phyloP scores from a whole-genome alignment of 306 rosid species.

The Biancaea sappan region DNA sequence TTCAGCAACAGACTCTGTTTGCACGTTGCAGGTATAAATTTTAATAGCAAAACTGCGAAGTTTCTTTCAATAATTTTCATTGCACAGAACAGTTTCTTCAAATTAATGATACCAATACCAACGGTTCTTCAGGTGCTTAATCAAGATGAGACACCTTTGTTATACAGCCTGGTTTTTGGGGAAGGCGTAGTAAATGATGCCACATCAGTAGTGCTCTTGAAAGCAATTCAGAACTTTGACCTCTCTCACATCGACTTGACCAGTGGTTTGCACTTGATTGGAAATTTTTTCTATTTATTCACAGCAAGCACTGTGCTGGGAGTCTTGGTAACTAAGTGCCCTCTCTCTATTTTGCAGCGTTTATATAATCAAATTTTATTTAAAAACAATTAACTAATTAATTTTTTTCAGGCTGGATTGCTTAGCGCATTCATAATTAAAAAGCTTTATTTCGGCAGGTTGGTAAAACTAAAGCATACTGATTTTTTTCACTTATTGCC shows the following conservation, averaged over 20 bases:
- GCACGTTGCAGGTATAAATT: conserved; percentile 80
- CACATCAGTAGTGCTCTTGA: conserved; percentile 89
- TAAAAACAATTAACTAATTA: neutral
- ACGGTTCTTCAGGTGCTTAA: conserved; percentile 78
- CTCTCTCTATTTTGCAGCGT: neutral
- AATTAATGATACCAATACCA: conserved; percentile 2
- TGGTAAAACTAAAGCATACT: conserved; percentile 44
- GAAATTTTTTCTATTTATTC: conserved; percentile 68
- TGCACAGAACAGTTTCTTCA: neutral
- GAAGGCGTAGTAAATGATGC: conserved; percentile 99
- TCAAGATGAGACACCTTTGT: conserved; percentile 83
- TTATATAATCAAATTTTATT: neutral
- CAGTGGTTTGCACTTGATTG: conserved; percentile 66
- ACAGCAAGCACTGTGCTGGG: conserved; percentile 77
- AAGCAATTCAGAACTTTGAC: conserved; percentile 94
- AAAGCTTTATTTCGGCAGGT: conserved; percentile 85
- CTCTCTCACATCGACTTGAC: conserved; percentile 73
- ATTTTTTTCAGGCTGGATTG: conserved; percentile 73
- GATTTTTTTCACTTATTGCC: neutral
- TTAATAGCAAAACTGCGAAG: conserved; percentile 3
- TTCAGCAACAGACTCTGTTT: conserved; percentile 95
- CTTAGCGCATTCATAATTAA: conserved; percentile 80
- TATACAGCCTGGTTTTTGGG: conserved; percentile 91
- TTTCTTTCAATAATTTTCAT: neutral
- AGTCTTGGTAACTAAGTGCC: conserved; percentile 52